Conservation (phyloP, 805 yeast genomes). For the Cyberlindnera mrakii region DNA sequence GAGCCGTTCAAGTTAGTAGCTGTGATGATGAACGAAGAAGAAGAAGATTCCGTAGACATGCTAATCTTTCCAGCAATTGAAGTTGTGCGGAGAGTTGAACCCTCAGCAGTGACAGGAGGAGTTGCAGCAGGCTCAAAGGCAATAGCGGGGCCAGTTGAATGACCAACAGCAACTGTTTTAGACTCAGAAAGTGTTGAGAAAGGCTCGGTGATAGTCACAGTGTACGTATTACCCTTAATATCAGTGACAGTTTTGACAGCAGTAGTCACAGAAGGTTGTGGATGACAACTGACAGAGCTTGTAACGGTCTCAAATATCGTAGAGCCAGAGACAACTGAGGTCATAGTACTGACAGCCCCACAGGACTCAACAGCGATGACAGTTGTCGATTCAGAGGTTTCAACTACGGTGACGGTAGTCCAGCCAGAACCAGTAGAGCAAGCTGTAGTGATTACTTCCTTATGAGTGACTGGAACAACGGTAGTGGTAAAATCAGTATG, state of each 20-base stretch:
- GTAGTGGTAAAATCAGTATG: no score
- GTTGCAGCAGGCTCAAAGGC: background rate
- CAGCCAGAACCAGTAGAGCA: slow-evolving; percentile 5
- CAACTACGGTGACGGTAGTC: slow-evolving; percentile 1
- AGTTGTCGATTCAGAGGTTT: background rate
- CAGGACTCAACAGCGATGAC: background rate
- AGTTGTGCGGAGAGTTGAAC: no score
- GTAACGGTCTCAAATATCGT: background rate
- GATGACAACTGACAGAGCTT: background rate
- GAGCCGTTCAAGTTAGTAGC: slow-evolving; percentile 7
- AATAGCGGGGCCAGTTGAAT: no score
- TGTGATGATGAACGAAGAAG: slow-evolving; percentile 1
- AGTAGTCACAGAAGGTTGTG: background rate
- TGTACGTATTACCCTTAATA: slow-evolving; percentile 4
- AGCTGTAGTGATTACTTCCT: slow-evolving; percentile 2
- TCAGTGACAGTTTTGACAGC: slow-evolving; percentile 7
- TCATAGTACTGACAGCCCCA: background rate
- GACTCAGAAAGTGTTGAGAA: background rate
- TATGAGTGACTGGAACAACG: no score
- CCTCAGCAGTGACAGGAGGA: background rate
- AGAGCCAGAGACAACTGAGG: background rate
- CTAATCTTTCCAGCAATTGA: no score
- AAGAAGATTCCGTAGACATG: background rate
- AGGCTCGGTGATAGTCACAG: slow-evolving; percentile 3
- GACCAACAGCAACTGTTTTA: no score